These are phyloP conservation scores for Aspergillus sparsus DNA, from an alignment of 495 filamentous ascomycete genomes.

Conservation along the genomic window DNA sequence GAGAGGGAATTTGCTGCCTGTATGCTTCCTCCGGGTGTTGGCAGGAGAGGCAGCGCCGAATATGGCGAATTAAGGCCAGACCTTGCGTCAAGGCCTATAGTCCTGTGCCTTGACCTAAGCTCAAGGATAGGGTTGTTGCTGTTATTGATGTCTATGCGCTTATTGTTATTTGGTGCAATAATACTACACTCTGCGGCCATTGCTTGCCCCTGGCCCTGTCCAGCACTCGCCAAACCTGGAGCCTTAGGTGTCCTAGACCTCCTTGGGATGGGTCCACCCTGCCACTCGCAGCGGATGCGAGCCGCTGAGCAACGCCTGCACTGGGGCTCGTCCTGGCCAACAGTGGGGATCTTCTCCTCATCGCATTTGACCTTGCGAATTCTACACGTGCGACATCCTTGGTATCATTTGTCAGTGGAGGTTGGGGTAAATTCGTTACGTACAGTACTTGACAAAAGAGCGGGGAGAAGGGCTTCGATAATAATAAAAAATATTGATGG, in stretches of 20 bases:
- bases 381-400: constrained; percentile 39
- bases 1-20: constrained; percentile 35
- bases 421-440: no score
- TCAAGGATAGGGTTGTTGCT: no score
- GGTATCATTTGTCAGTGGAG: not conserved
- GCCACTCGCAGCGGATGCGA: constrained; percentile 36
- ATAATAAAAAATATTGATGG: not conserved
- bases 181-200: not conserved
- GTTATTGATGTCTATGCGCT: not conserved
- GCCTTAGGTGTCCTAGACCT: constrained; percentile 13
- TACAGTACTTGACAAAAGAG: not conserved
- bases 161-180: not conserved
- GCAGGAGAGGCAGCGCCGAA: no score
- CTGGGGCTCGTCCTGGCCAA: constrained; percentile 34
- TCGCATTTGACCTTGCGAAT: constrained; percentile 42
- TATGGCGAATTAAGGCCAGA: no score
- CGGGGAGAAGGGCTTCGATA: not conserved
- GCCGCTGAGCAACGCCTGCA: constrained; percentile 33
- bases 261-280: constrained; percentile 32
- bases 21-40: constrained; percentile 9
- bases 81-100: no score
- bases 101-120: no score
- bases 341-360: constrained; percentile 31
- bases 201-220: constrained; percentile 7
- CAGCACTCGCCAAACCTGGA: not conserved